Evolutionary conservation across 2,329 filamentous ascomycete genomes (phyloP), one percentile per base, ranked within the genome.

Genomic region (Ophiostoma ulmi): DNA sequence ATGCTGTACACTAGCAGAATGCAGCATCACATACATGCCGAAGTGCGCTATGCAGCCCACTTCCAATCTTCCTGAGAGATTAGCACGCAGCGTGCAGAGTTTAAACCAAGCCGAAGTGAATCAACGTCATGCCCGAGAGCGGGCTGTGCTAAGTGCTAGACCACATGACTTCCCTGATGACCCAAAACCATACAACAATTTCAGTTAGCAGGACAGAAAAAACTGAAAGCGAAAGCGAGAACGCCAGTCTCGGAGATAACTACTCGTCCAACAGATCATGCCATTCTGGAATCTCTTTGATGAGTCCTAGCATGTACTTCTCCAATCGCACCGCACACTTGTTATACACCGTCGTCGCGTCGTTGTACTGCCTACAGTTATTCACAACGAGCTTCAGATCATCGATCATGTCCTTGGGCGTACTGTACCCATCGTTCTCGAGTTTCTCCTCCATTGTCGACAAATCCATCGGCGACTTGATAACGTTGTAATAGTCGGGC

Each of bases 391-490:
- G 87, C 77, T 89, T 90, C 10, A 94, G 91, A 78, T 99, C 95
- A 73, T 86, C 87, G 81, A 94, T 89, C 76, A 99, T 97, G 76
- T 97, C 95, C 77, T 98, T 93, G 0, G 95, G 94, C 0, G 88
- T 93, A 17, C 88, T 87, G 78, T 99, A 99, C 76, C 94, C 87
- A 80, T 98, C 95, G 48, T 93, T 92, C 77, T 98, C 94, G 73
- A 97, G 90, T 80, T 97, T 97, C 75, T 88, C 89, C 80, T 98
- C 95, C 94, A 99, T 98, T n/a, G 94, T 97, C 65, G 88, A 90
- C 67, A 97, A 84, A 78, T 97, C 95, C 95, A 99, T 99, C 44
- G 95, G 95, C 79, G 97, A 91, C 78, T 94, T 94, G 83, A 99
- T 99, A 73, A 98, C 94, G 71, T 97, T 92, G 82, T 98, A 98